These are phyloP conservation scores for Fusarium sp. DNA, from an alignment of 2,329 filamentous ascomycete species.

Conservation along the genomic window DNA sequence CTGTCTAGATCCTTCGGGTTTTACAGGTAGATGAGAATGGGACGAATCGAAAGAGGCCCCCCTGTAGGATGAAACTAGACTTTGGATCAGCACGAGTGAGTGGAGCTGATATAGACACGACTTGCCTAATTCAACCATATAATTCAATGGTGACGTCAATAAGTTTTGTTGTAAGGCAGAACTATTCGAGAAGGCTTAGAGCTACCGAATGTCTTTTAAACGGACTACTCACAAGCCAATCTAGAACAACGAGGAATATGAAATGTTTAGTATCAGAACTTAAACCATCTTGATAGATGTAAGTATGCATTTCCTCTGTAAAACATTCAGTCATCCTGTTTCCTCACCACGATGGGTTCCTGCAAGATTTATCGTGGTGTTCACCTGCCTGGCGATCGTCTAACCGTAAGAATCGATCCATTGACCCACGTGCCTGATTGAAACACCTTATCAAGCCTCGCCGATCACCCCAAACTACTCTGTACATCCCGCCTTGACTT, in stretches of 20 bases:
- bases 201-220: neutral
- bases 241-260: neutral
- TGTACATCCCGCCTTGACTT: neutral
- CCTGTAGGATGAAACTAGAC: neutral
- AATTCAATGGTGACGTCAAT: conserved; percentile 15
- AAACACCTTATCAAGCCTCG: neutral
- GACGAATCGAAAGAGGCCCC: neutral
- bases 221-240: neutral
- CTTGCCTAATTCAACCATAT: conserved; percentile 2
- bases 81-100: conserved; percentile 8
- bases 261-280: neutral
- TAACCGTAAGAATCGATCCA: neutral
- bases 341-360: neutral
- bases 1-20: neutral
- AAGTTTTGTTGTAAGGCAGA: neutral
- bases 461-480: neutral
- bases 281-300: rapidly evolving
- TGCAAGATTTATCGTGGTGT: neutral
- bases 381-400: neutral
- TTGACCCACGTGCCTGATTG: neutral
- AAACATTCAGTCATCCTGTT: neutral
- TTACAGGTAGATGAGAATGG: neutral
- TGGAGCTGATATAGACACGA: conserved; percentile 24
- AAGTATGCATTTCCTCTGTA: neutral
- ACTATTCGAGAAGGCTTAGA: neutral